Base-by-base conservation (phyloP, 2,329 filamentous ascomycete species). In the Plenodomus tracheiphilus region DNA sequence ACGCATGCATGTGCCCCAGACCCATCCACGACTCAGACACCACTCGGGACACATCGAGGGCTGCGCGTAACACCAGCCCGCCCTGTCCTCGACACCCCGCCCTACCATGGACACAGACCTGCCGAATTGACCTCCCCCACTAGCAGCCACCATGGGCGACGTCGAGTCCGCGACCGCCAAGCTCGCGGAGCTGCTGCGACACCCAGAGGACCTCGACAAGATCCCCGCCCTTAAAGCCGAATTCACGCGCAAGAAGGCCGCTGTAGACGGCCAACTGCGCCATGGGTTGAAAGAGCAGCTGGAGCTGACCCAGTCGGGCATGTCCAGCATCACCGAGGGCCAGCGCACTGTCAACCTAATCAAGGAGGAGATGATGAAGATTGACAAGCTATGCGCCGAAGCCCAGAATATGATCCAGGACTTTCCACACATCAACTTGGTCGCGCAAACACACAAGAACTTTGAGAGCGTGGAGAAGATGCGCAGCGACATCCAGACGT, bases 331-430 rank as follows among this genome's bases (percentile, higher is more conserved):
- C 58, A 85, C 84, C 38, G 91, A 97, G 69, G 92, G 92, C 47
- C 92, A 97, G 74, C 89, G 92, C 72, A 90, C 90, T 53, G 89
- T 99, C 30, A 88, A 90, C 69, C 84, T 88, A 64, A 97, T 97
- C 75, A 96, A 96, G 74, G 93, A 97, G 60, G 94, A 99, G 77
- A 94, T 99, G 85, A 91, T 95, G 80, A 95, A 93, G 76, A 97
- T 99, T 66, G 94, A 99, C 78, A 91, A 90, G 76, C 84, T 99
- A 57, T 99, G 94, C 77, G 91, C 92, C 56, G 95, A 99, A 75
- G 92, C 92, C 46, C 93, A 97, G 78, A 91, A 90, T 70, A 97
- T 97, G 85, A 96, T 99, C 66, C 86, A 89, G 67, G 94, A 99
- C 78, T 97, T 99, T 74, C 87, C 88, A 30, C 90, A 91, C 68